These are phyloP conservation scores for Fagopyrum tataricum DNA, from an alignment of 148 eudicot species.

Conservation along the genomic window DNA sequence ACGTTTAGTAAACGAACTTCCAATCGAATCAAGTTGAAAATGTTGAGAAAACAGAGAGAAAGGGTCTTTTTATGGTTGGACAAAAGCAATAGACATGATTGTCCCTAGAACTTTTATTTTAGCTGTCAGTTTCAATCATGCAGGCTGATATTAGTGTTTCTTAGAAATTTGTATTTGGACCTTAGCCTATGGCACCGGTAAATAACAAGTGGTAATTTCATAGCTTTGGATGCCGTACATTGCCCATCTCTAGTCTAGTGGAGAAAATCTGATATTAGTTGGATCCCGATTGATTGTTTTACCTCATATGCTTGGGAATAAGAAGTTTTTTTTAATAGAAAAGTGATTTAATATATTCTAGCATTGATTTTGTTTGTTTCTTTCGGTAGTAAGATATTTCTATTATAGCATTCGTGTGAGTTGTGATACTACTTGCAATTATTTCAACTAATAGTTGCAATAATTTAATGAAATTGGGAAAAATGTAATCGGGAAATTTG, in stretches of 20 bases:
- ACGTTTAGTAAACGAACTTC: background rate
- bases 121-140: background rate
- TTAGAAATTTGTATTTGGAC: background rate
- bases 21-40: background rate
- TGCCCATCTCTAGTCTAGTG: background rate
- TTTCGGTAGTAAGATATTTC: background rate
- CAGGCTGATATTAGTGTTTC: background rate
- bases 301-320: background rate
- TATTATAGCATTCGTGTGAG: too few species aligned
- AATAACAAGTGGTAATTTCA: background rate
- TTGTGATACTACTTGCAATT: background rate
- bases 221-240: conserved; percentile 1
- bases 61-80: background rate
- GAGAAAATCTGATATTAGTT: conserved; percentile 1
- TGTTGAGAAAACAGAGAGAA: background rate
- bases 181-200: background rate
- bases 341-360: background rate
- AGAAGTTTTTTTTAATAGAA: background rate
- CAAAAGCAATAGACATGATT: background rate
- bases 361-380: background rate
- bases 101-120: background rate
- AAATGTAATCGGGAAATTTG: background rate
- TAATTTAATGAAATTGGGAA: background rate
- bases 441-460: background rate
- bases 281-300: background rate